phyloP scores from a whole-genome alignment of 768 basidiomycete species.

The Leccinellum rugosiceps region DNA sequence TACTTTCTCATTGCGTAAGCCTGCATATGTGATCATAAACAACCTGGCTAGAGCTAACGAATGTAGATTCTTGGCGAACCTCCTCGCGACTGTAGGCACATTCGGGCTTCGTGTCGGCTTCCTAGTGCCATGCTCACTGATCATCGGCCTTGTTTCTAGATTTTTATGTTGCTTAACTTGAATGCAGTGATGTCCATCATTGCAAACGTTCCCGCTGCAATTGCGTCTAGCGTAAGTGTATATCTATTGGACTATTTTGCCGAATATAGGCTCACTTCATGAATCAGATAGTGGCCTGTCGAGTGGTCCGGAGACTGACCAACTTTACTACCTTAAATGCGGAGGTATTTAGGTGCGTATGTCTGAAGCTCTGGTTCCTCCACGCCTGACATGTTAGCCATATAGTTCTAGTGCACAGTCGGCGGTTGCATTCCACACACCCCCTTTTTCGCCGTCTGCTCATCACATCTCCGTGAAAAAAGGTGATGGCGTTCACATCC shows the following conservation, averaged over 20 bases:
- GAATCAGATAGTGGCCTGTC: constrained; percentile 59
- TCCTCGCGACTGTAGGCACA: constrained; percentile 47
- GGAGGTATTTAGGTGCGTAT: constrained; percentile 52
- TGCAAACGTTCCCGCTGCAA: constrained; percentile 69
- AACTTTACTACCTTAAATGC: constrained; percentile 50
- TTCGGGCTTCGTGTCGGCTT: not conserved
- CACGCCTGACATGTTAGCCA: constrained; percentile 5
- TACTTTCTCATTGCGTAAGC: constrained; percentile 71
- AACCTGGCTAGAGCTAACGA: constrained; percentile 1
- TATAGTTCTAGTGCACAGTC: constrained; percentile 44
- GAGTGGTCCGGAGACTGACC: constrained; percentile 61
- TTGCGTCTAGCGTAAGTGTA: constrained; percentile 60
- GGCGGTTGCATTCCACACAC: constrained; percentile 58
- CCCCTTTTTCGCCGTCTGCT: constrained; percentile 27
- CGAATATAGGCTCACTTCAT: not conserved
- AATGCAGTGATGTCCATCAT: constrained; percentile 75
- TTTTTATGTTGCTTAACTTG: constrained; percentile 65
- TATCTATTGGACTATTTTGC: not conserved
- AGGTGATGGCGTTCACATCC: constrained; percentile 56
- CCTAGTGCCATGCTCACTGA: not conserved
- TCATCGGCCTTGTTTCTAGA: constrained; percentile 17
- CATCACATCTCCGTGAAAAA: constrained; percentile 34
- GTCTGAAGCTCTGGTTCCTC: constrained; percentile 20
- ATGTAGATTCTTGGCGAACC: constrained; percentile 62
- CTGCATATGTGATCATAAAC: constrained; percentile 5